A percentile compares a stretch with the other conserved stretches of the same genome.
phyloP scores from a whole-genome alignment of 2,329 filamentous ascomycete species.

The Geosmithia flava region DNA sequence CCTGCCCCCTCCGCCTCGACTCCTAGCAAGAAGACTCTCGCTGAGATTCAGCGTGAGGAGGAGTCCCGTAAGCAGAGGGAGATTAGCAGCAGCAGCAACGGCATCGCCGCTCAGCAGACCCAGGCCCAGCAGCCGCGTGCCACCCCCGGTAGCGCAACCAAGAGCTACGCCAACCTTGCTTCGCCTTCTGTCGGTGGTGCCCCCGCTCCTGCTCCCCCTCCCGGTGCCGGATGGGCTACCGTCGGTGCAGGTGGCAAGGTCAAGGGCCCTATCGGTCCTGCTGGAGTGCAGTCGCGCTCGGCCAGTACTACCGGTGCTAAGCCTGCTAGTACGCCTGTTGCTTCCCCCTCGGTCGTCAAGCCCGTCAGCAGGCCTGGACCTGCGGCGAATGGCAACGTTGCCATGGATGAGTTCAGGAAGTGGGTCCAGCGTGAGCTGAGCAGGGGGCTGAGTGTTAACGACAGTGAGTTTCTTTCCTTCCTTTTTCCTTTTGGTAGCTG shows the following conservation, averaged over 20 bases:
- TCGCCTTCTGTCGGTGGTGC: conserved; percentile 22
- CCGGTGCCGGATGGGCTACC: conserved; percentile 70
- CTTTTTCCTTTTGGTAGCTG: background rate
- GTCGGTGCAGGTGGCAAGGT: conserved; percentile 89
- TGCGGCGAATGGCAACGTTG: conserved; percentile 29
- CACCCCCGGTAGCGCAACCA: conserved; percentile 44
- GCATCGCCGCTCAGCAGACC: too few species aligned
- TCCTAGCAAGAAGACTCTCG: conserved; percentile 71
- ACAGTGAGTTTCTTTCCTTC: conserved; percentile 30
- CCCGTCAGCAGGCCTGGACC: conserved; percentile 34
- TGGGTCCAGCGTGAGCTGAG: conserved; percentile 75
- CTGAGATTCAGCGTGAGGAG: conserved; percentile 95
- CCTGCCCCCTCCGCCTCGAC: conserved; percentile 9
- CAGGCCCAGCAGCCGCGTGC: background rate
- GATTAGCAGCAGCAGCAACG: conserved; percentile 10
- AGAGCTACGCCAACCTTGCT: conserved; percentile 90
- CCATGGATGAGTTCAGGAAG: conserved; percentile 86
- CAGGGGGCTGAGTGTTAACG: conserved; percentile 50
- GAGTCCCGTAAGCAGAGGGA: conserved; percentile 74
- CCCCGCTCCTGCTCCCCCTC: conserved; percentile 26
- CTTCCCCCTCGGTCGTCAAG: conserved; percentile 31
- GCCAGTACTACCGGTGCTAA: conserved; percentile 29
- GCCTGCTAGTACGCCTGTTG: conserved; percentile 23
- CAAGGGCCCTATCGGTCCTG: conserved; percentile 56
- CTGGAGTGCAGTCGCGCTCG: conserved; percentile 30